Evolutionary conservation across 2,329 filamentous ascomycete species (phyloP).

Genomic region (Trichoderma sp.): DNA sequence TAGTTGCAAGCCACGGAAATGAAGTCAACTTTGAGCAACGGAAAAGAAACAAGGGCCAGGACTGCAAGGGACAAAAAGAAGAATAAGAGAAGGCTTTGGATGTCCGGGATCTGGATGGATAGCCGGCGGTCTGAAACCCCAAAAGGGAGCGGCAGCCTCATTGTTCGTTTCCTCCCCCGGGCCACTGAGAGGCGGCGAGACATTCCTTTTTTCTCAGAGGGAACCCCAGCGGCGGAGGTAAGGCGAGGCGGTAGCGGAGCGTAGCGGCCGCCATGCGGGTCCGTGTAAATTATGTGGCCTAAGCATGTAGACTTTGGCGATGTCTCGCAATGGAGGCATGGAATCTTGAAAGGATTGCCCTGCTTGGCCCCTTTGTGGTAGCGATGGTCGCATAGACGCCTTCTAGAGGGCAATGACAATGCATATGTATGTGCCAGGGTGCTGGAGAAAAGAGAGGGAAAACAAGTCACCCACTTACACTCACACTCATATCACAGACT

Average conservation of each 20-base stretch:
- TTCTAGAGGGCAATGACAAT: not conserved
- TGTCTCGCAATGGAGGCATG: not conserved
- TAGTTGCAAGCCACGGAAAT: not conserved
- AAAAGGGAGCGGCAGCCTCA: not conserved
- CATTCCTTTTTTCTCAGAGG: not conserved
- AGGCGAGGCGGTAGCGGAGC: not conserved
- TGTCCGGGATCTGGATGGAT: not conserved
- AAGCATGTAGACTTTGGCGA: not conserved
- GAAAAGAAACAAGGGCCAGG: not conserved
- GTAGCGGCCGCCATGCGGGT: constrained; percentile 11
- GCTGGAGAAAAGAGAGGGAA: not conserved
- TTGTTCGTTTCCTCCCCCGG: not conserved
- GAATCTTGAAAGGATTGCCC: not conserved
- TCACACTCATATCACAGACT: not conserved
- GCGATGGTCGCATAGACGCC: not conserved
- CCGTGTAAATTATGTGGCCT: not conserved
- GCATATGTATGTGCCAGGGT: not conserved
- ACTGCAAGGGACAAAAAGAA: not conserved
- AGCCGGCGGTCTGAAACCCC: constrained; percentile 7
- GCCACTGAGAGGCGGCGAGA: constrained; percentile 6
- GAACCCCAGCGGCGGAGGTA: not conserved
- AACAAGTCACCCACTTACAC: not conserved
- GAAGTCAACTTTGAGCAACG: not conserved
- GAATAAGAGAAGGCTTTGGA: not conserved
- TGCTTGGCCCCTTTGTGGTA: not conserved